Conservation (phyloP, 176 grass and related monocot species). For the Tillandsia leiboldiana region DNA sequence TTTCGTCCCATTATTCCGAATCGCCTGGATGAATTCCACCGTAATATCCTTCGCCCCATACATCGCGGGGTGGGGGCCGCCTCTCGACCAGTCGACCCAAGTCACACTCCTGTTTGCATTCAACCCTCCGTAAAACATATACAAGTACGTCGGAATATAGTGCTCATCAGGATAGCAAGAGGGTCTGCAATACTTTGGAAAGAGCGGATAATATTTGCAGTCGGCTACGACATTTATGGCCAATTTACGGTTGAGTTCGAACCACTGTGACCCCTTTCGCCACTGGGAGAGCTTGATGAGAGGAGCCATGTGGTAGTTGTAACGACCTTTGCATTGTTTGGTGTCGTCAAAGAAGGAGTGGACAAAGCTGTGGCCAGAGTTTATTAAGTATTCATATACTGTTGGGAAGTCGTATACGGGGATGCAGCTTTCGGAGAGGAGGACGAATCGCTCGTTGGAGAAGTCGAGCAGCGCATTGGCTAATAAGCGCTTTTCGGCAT, state of each 20-base stretch:
- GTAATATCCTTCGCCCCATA: slow-evolving; percentile 39
- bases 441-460: slow-evolving; percentile 49
- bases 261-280: slow-evolving; percentile 69
- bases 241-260: slow-evolving; percentile 54
- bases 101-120: slow-evolving; percentile 57
- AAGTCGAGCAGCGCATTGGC: slow-evolving; percentile 54
- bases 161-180: slow-evolving; percentile 62
- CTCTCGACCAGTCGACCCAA: slow-evolving; percentile 61
- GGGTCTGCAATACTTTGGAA: slow-evolving; percentile 41
- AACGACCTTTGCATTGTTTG: slow-evolving; percentile 49
- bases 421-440: slow-evolving; percentile 46
- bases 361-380: slow-evolving; percentile 40
- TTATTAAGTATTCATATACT: slow-evolving; percentile 51
- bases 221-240: slow-evolving; percentile 48
- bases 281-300: slow-evolving; percentile 35
- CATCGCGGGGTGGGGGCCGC: slow-evolving; percentile 50
- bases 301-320: slow-evolving; percentile 67
- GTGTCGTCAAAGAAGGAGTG: slow-evolving; percentile 46
- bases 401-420: slow-evolving; percentile 52
- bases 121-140: slow-evolving; percentile 22
- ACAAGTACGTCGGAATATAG: slow-evolving; percentile 51
- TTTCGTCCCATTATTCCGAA: slow-evolving; percentile 32
- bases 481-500: slow-evolving; percentile 64
- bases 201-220: slow-evolving; percentile 30
- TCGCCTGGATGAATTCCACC: slow-evolving; percentile 20